Conservation (phyloP, 1,284 basidiomycete species). For the Waitea zeae region DNA sequence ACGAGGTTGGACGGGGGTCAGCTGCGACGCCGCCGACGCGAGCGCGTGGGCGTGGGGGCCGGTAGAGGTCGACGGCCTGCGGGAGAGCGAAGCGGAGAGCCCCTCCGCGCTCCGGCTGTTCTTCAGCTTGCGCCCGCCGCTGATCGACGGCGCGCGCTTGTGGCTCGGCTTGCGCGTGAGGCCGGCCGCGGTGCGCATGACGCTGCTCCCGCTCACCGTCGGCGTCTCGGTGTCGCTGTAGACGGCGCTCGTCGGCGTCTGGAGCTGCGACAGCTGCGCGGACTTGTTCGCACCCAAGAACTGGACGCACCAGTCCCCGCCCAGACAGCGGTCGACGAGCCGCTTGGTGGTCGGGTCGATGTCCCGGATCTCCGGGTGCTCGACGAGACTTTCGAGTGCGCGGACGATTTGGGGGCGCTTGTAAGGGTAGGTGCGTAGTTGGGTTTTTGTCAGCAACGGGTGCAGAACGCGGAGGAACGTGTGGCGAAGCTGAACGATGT, state of each 20-base stretch:
- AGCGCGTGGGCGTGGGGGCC: no score
- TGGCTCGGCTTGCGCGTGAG: no score
- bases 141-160: constrained; percentile 14
- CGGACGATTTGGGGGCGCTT: constrained; percentile 83
- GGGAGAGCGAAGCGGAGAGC: no score
- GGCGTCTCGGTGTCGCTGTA: no score
- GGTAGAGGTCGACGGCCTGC: no score
- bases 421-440: constrained; percentile 73
- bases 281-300: constrained; percentile 15
- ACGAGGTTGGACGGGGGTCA: neutral
- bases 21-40: constrained; percentile 1
- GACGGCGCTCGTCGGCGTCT: no score
- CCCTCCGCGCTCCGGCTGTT: constrained; percentile 50
- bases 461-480: constrained; percentile 95
- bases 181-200: no score
- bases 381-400: constrained; percentile 65
- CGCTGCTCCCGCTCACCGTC: no score
- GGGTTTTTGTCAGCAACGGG: constrained; percentile 88
- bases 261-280: no score
- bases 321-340: constrained; percentile 83
- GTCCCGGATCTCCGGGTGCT: constrained; percentile 64
- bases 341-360: constrained; percentile 77
- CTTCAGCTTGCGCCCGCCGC: constrained; percentile 22
- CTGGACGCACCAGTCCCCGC: constrained; percentile 76
- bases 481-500: constrained; percentile 73